Evolutionary conservation across 2,329 filamentous ascomycete genomes (phyloP).

Genomic region (Aspergillus transmontanensis): DNA sequence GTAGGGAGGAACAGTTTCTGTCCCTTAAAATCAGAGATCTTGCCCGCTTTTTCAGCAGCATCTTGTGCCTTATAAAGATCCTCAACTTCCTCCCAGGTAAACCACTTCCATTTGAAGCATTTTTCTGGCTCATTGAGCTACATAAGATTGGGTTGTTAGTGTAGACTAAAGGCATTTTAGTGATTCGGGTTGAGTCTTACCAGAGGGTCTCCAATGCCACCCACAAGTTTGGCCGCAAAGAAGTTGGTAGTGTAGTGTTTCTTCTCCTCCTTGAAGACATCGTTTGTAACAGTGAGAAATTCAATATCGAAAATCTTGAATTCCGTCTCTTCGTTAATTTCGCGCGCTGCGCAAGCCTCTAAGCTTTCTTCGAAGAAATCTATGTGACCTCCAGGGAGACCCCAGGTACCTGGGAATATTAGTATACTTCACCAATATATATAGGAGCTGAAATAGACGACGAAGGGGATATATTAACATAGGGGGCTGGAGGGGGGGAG

Average conservation of each 20-base stretch:
- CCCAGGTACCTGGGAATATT: conserved; percentile 57
- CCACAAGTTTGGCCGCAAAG: conserved; percentile 56
- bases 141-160: neutral
- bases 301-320: conserved; percentile 56
- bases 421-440: too few species aligned
- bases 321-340: conserved; percentile 71
- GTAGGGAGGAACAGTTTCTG: conserved; percentile 17
- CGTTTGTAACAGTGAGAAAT: conserved; percentile 67
- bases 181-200: conserved; percentile 43
- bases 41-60: conserved; percentile 2
- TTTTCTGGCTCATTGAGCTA: conserved; percentile 53
- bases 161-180: neutral
- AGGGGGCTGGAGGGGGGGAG: neutral
- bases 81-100: conserved; percentile 50
- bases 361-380: conserved; percentile 64
- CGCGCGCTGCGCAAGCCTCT: conserved; percentile 65
- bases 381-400: conserved; percentile 74
- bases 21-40: neutral
- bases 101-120: conserved; percentile 59
- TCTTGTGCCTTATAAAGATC: conserved; percentile 4
- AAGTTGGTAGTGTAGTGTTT: conserved; percentile 80
- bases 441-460: too few species aligned
- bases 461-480: neutral
- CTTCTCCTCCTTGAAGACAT: conserved; percentile 59
- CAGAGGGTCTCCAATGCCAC: conserved; percentile 54